These are phyloP conservation scores for Scheffersomyces stambukii DNA, from an alignment of 1,139 yeast species.

Conservation along the genomic window DNA sequence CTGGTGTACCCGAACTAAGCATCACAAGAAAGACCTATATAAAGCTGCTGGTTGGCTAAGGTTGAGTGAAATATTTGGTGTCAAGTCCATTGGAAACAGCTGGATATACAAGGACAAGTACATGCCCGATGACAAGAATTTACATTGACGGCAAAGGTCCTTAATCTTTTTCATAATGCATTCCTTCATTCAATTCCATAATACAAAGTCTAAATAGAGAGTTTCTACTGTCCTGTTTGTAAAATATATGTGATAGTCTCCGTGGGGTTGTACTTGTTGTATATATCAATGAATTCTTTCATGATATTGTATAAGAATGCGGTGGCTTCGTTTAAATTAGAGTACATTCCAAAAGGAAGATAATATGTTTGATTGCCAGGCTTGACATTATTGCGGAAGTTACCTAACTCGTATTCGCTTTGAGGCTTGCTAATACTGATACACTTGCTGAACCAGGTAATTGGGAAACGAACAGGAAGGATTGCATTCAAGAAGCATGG, in stretches of 20 bases:
- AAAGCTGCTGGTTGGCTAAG: slow-evolving; percentile 74
- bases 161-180: background rate
- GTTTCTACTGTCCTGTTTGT: slow-evolving; percentile 14
- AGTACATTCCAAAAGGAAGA: slow-evolving; percentile 36
- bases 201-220: background rate
- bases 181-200: background rate
- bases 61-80: slow-evolving; percentile 62
- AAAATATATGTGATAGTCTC: slow-evolving; percentile 16
- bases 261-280: slow-evolving; percentile 13
- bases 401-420: slow-evolving; percentile 6
- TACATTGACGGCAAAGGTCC: too few relatives aligned
- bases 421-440: slow-evolving; percentile 12
- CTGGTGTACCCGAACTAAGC: slow-evolving; percentile 56
- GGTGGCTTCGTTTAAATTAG: slow-evolving; percentile 30
- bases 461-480: slow-evolving; percentile 29
- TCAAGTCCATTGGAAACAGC: slow-evolving; percentile 62
- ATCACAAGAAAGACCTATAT: slow-evolving; percentile 53
- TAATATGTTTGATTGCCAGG: slow-evolving; percentile 26
- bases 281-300: slow-evolving; percentile 30
- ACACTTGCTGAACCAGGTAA: slow-evolving; percentile 27
- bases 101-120: slow-evolving; percentile 81
- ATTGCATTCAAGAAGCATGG: slow-evolving; percentile 25
- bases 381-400: slow-evolving; percentile 6
- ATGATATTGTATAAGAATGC: slow-evolving; percentile 28
- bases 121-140: slow-evolving; percentile 13